phyloP scores from a whole-genome alignment of 805 yeast genomes.

The Candida nonsorbophila region DNA sequence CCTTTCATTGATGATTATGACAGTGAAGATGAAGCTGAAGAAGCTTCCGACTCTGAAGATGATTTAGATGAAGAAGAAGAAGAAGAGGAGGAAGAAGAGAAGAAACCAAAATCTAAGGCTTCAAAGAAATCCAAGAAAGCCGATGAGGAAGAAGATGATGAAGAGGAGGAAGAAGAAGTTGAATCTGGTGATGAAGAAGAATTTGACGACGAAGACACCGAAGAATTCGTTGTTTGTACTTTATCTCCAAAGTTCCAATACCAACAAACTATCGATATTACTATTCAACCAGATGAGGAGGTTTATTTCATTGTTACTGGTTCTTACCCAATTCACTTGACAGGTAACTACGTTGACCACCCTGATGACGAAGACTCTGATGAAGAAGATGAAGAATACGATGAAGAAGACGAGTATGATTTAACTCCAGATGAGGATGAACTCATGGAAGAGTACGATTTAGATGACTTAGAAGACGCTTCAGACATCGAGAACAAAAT shows the following conservation, averaged over 20 bases:
- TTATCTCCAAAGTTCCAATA: conserved; percentile 76
- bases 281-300: conserved; percentile 90
- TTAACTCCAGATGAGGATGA: conserved; percentile 78
- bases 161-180: conserved; percentile 46
- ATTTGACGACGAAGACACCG: conserved; percentile 69
- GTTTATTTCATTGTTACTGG: conserved; percentile 94
- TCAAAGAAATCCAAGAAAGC: conserved; percentile 13
- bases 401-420: conserved; percentile 55
- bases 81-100: conserved; percentile 13
- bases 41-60: conserved; percentile 41
- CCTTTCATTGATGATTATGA: conserved; percentile 36
- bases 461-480: conserved; percentile 63
- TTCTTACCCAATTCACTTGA: conserved; percentile 84
- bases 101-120: conserved; percentile 19
- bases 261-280: conserved; percentile 89
- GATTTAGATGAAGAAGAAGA: conserved; percentile 36
- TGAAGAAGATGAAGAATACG: conserved; percentile 45
- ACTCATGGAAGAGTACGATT: conserved; percentile 52
- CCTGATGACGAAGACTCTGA: conserved; percentile 76
- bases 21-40: conserved; percentile 41
- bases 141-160: conserved; percentile 35
- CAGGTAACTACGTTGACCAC: conserved; percentile 95
- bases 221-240: conserved; percentile 84
- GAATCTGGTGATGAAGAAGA: conserved; percentile 53
- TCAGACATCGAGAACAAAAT: conserved; percentile 69